Evolutionary conservation across 2,329 filamentous ascomycete species (phyloP), one percentile per base, ranked within the genome.

Genomic region (Ceratocystis destructans): DNA sequence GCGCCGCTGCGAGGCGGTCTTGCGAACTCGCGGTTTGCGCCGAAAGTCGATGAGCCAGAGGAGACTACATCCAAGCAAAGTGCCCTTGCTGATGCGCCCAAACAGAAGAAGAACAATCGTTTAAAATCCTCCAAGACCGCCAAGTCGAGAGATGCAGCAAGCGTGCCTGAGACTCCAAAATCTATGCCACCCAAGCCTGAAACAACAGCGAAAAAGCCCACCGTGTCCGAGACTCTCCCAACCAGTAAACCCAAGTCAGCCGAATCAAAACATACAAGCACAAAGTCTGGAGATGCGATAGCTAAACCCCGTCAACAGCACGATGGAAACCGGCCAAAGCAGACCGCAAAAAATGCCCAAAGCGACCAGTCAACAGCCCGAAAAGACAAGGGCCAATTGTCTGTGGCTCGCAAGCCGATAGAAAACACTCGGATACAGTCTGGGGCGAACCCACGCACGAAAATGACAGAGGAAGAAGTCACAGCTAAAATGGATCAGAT

Each of bases 401-500:
- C 44, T 50, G 5, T 10, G 22, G 22, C 65, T 17, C 61, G 45
- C 62, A 73, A 72, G 31, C 73, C 74, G 7, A 64, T 57, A 25
- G 73, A 74, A 5, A 74, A 77, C 57, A 71, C 75, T 7, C 82
- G 83, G 8, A 72, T 81, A 8, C 75, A 76, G 65, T 84, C 82
- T 1, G 83, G 83, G 67, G 80, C 78, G 12, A 84, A 84, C 74
- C 82, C 83, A 28, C 81, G 82, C 10, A 79, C 80, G 28, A 85
- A 85, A 73, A 78, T 84, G 33, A 85, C 83, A 0, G 82, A 86
- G 0, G 74, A 76, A 0, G 81, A 87, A 73, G 78, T 86, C 3
- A 77, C 81, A 0, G 79, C 76, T 68, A 84, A 84, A 72, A 83
- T 86, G 79, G 81, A 81, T 70, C 76, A 81, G 72, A 85, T 84